Evolutionary conservation across 371 early-diverging fungal species (phyloP), one percentile per base, ranked within the genome.

Genomic region (Mortierella sp.): DNA sequence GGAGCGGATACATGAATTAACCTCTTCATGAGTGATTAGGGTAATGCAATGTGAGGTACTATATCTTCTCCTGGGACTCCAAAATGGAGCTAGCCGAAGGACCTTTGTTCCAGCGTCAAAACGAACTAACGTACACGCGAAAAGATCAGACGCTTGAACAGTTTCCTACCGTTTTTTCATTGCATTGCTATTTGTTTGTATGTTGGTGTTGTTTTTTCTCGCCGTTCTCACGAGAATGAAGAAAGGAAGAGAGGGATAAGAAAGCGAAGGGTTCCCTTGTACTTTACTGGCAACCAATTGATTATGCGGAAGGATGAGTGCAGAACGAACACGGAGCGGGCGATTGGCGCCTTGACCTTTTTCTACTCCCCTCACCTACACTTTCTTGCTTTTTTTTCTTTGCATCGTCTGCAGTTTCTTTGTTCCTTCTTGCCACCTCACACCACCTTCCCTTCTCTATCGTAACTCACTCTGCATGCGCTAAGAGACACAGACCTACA

Each of bases 31-130:
- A 46, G 46, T 46, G 13, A 28, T 16, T n/a, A 57, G 2, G 21
- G 19, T 14, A 61, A 19, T 34, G 37, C 4, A 9, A n/a, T 54
- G n/a, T 54, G 50, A 50, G 54, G n/a, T 61, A 61, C 61, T 11
- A 19, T 21, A 31, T 16, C 16, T 50, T 50, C 16, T 16, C 50
- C 50, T 50, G 31, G 0, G 21, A 34, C 8, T 24, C 67, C 9
- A 67, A 67, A 67, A 67, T 37, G 67, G 40, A 67, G 67, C 67
- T 67, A 67, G 40, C 67, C 67, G 67, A 67, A 61, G 37, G 64
- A 61, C 16, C 21, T 14, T 61, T 50, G 50, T 34, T 34, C 64
- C 19, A 67, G 67, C 40, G 24, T 24, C 0, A 19, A 67, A 13
- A 16, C 16, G 50, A 37, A 37, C 24, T 21, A 37, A 3, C 6